Conservation (phyloP, 2,329 filamentous ascomycete species). For the Diatrype stigma region DNA sequence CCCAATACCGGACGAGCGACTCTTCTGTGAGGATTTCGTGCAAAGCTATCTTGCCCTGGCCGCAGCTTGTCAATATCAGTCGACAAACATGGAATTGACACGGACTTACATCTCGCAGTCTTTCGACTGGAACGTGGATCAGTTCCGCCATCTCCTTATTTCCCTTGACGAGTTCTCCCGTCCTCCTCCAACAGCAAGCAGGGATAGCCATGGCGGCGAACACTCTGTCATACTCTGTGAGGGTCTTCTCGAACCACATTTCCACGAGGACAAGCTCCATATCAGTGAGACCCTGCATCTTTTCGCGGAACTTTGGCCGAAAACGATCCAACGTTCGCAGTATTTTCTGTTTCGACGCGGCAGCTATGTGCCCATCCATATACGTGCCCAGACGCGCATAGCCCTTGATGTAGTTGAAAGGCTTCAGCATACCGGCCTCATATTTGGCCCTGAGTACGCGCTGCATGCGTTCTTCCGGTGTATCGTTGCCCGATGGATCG, state of each 20-base stretch:
- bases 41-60: slow-evolving; percentile 83
- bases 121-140: slow-evolving; percentile 87
- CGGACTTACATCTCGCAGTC: slow-evolving; percentile 75
- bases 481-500: slow-evolving; percentile 80
- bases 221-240: slow-evolving; percentile 97
- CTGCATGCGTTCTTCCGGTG: slow-evolving; percentile 91
- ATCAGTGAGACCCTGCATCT: slow-evolving; percentile 87
- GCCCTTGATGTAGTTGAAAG: slow-evolving; percentile 98
- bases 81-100: neutral
- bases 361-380: slow-evolving; percentile 83
- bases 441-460: slow-evolving; percentile 93
- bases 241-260: slow-evolving; percentile 96
- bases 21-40: slow-evolving; percentile 96
- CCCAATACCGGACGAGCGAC: slow-evolving; percentile 95
- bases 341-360: slow-evolving; percentile 83
- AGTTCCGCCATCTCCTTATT: slow-evolving; percentile 99
- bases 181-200: slow-evolving; percentile 94
- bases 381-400: slow-evolving; percentile 87
- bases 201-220: slow-evolving; percentile 99
- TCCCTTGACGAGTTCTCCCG: slow-evolving; percentile 93
- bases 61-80: slow-evolving; percentile 3
- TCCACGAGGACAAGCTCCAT: slow-evolving; percentile 93
- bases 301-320: slow-evolving; percentile 90
- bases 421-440: slow-evolving; percentile 88
- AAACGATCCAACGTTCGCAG: slow-evolving; percentile 88